Evolutionary conservation across 345 rosid species (phyloP).

Genomic region (Citrus sp.): DNA sequence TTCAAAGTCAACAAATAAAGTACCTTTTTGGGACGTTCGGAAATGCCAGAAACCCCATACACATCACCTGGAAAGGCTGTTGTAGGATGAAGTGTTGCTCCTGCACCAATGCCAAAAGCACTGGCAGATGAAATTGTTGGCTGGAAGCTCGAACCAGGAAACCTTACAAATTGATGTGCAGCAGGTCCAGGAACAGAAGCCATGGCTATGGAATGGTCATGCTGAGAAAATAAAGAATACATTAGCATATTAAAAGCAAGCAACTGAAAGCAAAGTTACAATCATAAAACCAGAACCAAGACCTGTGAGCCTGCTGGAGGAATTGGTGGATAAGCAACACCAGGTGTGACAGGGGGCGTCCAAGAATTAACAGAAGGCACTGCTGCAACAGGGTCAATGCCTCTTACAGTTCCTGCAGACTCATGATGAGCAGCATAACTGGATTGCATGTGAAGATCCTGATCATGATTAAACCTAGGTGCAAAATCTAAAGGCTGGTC

Average conservation of each 20-base stretch:
- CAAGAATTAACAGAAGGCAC: conserved; percentile 48
- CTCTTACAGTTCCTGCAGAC: conserved; percentile 33
- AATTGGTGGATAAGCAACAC: conserved; percentile 55
- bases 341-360: conserved; percentile 51
- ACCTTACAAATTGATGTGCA: conserved; percentile 67
- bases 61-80: conserved; percentile 66
- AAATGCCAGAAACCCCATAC: conserved; percentile 57
- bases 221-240: conserved; percentile 44
- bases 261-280: conserved; percentile 2
- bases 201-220: conserved; percentile 48
- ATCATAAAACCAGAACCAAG: conserved; percentile 17
- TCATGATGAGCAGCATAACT: conserved; percentile 48
- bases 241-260: conserved; percentile 13
- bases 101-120: conserved; percentile 51
- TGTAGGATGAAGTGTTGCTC: conserved; percentile 54
- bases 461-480: conserved; percentile 48
- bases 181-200: conserved; percentile 61
- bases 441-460: conserved; percentile 40
- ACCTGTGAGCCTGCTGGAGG: conserved; percentile 67
- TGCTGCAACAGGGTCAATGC: conserved; percentile 28
- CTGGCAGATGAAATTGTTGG: conserved; percentile 50
- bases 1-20: conserved; percentile 1
- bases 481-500: conserved; percentile 74
- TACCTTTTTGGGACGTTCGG: conserved; percentile 86
- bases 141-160: conserved; percentile 59